Conservation (phyloP, 2,329 filamentous ascomycete species). For the Didymosphaeria variabile region DNA sequence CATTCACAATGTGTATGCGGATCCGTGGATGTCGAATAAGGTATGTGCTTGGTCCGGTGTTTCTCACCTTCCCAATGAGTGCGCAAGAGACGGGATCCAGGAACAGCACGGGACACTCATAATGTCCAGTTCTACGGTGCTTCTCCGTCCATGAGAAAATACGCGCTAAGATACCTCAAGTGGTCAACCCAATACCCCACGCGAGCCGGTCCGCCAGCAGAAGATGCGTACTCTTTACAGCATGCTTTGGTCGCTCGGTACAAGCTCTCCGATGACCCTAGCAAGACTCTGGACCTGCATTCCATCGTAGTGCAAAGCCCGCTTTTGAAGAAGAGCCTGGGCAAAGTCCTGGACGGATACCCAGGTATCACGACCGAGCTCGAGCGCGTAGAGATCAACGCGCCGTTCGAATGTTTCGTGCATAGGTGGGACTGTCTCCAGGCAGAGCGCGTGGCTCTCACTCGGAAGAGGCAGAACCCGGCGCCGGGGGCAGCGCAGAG, state of each 20-base stretch:
- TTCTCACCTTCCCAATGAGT: neutral
- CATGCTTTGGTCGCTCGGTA: constrained; percentile 27
- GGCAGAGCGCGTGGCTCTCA: constrained; percentile 8
- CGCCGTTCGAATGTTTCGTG: constrained; percentile 36
- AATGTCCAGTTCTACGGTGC: neutral
- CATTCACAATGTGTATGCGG: constrained; percentile 40
- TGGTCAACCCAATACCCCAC: constrained; percentile 53
- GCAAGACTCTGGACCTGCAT: constrained; percentile 27
- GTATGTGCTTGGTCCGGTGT: neutral
- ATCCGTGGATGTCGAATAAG: constrained; percentile 50
- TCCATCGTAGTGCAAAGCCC: constrained; percentile 49
- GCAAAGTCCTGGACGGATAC: constrained; percentile 38
- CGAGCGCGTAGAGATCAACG: constrained; percentile 41
- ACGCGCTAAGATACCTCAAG: constrained; percentile 12
- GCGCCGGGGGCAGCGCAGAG: neutral
- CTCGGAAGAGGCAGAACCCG: neutral
- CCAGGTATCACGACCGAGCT: constrained; percentile 41
- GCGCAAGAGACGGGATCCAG: neutral
- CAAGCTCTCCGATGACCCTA: constrained; percentile 27
- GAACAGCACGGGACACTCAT: neutral
- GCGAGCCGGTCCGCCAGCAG: constrained; percentile 47
- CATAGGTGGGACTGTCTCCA: constrained; percentile 23
- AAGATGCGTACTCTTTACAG: constrained; percentile 20
- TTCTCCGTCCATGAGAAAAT: neutral
- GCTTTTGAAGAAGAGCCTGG: constrained; percentile 40